Percentiles rank a stretch among this genome's conserved stretches.
Evolutionary conservation across 139 green algal genomes (phyloP).

Genomic region (Closterium sp.): DNA sequence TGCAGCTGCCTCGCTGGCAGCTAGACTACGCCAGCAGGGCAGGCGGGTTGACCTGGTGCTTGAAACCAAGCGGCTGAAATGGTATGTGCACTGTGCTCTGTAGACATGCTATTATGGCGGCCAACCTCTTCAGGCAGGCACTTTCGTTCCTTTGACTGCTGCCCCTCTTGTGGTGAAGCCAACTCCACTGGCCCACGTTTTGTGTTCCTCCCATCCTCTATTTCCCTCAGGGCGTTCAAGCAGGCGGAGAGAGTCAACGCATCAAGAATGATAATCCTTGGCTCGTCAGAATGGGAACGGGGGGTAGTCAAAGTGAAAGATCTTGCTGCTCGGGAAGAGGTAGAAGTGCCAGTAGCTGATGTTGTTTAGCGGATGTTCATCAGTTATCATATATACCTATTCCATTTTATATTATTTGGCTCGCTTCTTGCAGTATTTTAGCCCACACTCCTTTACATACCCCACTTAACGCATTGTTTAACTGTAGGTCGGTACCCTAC

Average conservation of each 20-base stretch:
- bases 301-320: constrained; percentile 51
- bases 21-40: constrained; percentile 65
- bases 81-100: background rate
- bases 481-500: too few species aligned
- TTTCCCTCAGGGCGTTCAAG: constrained; percentile 36
- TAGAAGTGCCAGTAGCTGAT: background rate
- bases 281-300: constrained; percentile 36
- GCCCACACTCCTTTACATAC: too few species aligned
- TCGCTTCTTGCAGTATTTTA: too few species aligned
- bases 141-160: background rate
- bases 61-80: constrained; percentile 89
- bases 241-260: constrained; percentile 52
- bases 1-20: constrained; percentile 60
- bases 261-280: constrained; percentile 47
- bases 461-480: too few species aligned
- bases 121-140: background rate
- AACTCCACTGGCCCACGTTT: background rate
- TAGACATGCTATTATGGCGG: background rate
- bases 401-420: too few species aligned
- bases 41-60: constrained; percentile 88
- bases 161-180: background rate
- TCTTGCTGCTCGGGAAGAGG: constrained; percentile 4
- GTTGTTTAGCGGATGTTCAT: too few species aligned
- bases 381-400: too few species aligned
- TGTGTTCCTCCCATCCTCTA: background rate